Base-by-base conservation (phyloP, 805 yeast species). In the Huiozyma sinensis region DNA sequence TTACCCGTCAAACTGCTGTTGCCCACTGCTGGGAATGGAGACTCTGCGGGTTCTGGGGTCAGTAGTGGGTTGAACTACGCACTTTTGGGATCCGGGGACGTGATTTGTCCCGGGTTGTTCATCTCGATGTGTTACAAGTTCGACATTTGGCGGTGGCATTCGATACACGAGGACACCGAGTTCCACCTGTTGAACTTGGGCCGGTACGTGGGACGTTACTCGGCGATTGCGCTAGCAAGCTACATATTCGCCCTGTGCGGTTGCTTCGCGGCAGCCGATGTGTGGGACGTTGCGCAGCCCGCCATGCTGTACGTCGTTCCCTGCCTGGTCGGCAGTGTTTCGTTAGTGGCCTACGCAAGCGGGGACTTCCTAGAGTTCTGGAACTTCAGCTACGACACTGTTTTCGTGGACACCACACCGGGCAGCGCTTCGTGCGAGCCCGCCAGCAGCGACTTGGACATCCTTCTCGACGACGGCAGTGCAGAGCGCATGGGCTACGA, bases 291-390 rank as follows among this genome's bases (percentile, higher is more conserved):
- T 8, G 85, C 79, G 0, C 88, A 81, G 58, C 88, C 88, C 1
- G 87, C 87, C 0, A 61, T 82, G 48, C 55, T 82, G 13, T 81
- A 79, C 54, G 58, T 81, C 28, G 78, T 78, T 4, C 88, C 88
- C 5, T 52, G 64, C 4, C 38, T 72, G 29, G 32, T 67, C 0
- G 7, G 65, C 0, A 60, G 71, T 0, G 65, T 70, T 0, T n/a
- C 60, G 0, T 33, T 53, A 0, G 50, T 62, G 0, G 75, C 76
- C 0, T 40, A 52, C n/a, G n/a, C 44, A 4, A 59, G 60, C 28
- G 72, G 72, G 1, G 83, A 79, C 28, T 49, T 72, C 17, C 49
- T 41, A 0, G 47, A 55, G 17, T 43, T 77, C 8, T 73, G 72
- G 73, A 47, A 45, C 0, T 76, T 62, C 47, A 53, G 53, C 36